Evolutionary conservation across 495 filamentous ascomycete genomes (phyloP).

Genomic region (Tuber borchii): DNA sequence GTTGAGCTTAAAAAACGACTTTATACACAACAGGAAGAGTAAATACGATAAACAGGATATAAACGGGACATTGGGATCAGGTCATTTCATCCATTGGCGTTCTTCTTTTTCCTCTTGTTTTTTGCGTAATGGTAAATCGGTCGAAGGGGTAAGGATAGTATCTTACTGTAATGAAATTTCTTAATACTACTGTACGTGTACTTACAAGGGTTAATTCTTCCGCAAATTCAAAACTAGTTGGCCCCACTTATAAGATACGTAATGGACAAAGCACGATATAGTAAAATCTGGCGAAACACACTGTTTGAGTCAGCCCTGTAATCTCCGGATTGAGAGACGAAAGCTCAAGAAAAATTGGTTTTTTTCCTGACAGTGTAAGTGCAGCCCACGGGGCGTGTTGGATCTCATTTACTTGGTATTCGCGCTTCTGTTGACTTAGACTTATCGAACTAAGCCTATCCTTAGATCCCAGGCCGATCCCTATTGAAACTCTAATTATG

Average conservation of each 20-base stretch:
- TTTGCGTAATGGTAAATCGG: background rate
- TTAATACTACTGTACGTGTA: background rate
- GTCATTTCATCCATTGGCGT: background rate
- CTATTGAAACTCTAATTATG: no score
- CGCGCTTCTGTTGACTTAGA: no score
- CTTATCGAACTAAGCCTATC: no score
- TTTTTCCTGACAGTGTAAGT: no score
- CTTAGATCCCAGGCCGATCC: no score
- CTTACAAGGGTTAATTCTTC: background rate
- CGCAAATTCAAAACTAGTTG: background rate
- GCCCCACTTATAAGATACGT: background rate
- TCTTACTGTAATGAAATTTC: background rate
- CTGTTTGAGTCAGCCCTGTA: no score
- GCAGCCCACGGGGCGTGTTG: no score
- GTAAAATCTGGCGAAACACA: no score
- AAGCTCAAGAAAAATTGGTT: no score
- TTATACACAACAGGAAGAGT: background rate
- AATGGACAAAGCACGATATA: background rate
- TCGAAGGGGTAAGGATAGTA: background rate
- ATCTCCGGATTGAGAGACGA: no score
- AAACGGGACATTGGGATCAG: background rate
- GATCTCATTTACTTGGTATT: no score
- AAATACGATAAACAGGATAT: background rate
- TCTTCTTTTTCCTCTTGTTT: background rate
- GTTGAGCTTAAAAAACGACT: background rate